Conservation (phyloP, 805 yeast genomes). For the Zygosaccharomyces lentus region DNA sequence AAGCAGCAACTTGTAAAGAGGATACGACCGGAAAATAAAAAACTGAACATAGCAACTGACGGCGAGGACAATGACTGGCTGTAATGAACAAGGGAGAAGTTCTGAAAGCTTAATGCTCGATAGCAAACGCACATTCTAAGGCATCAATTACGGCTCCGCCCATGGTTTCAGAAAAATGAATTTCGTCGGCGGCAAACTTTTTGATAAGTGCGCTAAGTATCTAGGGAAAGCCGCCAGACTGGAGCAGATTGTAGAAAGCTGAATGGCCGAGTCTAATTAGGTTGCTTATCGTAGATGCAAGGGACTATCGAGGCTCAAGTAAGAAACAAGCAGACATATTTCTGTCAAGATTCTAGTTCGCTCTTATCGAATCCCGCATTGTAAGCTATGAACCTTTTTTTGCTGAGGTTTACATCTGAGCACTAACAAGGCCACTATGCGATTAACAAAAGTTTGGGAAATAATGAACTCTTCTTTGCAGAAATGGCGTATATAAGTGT, state of each 20-base stretch:
- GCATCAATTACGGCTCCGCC: not conserved
- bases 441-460: too few species aligned
- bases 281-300: not conserved
- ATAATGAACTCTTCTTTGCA: too few species aligned
- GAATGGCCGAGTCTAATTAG: not conserved
- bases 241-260: not conserved
- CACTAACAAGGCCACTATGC: too few species aligned
- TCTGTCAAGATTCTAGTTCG: not conserved
- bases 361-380: not conserved
- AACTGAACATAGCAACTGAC: not conserved
- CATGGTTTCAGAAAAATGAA: not conserved
- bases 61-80: not conserved
- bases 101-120: not conserved
- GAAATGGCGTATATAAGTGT: too few species aligned
- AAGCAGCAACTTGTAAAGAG: too few species aligned
- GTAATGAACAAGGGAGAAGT: not conserved
- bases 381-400: not conserved
- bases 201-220: not conserved
- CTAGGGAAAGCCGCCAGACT: not conserved
- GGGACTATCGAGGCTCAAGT: not conserved
- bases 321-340: not conserved
- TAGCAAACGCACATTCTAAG: not conserved
- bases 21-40: not conserved
- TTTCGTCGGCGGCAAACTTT: not conserved
- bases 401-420: too few species aligned